Base-by-base conservation (phyloP, 495 filamentous ascomycete species). In the Aspergillus bridgeri region DNA sequence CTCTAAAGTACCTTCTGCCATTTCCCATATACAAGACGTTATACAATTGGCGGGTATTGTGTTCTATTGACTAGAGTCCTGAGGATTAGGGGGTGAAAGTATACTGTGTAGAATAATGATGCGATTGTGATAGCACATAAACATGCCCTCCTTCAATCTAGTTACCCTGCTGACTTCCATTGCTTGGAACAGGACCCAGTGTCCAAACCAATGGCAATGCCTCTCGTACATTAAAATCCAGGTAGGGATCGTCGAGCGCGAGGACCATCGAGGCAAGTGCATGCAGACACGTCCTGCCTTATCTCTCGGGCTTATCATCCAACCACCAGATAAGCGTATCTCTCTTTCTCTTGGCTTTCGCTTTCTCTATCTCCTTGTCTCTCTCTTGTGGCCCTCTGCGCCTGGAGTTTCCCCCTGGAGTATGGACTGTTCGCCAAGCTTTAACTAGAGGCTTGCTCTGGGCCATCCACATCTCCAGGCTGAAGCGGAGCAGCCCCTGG, bases 41-140 rank as follows among this genome's bases (percentile, higher is more conserved):
- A 54, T 59, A 54, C 33, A 38, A 29, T 60, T 19, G 44, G 42
- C 45, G 56, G 43, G 48, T 45, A 46, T 58, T 49, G 17, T 50
- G 45, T 47, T 25, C 58, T 57, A 42, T 56, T 38, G 49, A 20
- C 44, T 54, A 52, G 52, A 57, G 58, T 43, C 23, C 22, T 27
- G 19, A 48, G 29, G 53, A 59, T 38, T 44, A 15, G 48, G 33
- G 42, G 56, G 50, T 52, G 58, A 51, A 60, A 51, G 42, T 65
- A 53, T 65, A 63, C 52, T 60, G 55, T 66, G 65, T 67, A 67
- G 66, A 69, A 69, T 74, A 70, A 60, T 62, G 61, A 70, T 64
- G 67, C 63, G 59, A 69, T 69, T 71, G 67, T 59, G 65, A 69
- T 71, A 69, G 65, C 70, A 71, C 69, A 75, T 75, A 75, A 70